Evolutionary conservation across 78 protist genomes (phyloP).

Genomic region (Chrysochromulina tobinii): DNA sequence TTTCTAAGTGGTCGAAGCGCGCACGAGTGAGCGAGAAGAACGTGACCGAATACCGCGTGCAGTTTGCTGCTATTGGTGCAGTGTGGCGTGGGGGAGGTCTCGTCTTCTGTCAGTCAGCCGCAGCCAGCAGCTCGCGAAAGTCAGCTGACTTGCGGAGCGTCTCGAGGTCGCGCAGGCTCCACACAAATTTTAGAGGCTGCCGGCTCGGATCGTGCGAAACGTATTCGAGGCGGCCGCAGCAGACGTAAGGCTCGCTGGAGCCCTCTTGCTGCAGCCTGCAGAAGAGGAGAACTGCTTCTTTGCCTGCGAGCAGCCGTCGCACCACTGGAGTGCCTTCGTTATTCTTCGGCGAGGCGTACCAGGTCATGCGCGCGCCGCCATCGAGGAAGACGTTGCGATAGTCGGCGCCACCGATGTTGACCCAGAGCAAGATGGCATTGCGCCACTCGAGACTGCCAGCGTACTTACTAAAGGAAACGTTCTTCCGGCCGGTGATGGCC

Average conservation of each 20-base stretch:
- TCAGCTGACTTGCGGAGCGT: no score
- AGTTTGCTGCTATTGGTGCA: no score
- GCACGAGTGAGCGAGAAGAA: no score
- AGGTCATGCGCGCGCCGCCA: neutral
- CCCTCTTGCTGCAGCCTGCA: neutral
- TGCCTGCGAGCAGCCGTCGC: neutral
- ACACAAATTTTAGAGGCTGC: neutral
- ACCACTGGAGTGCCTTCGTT: neutral
- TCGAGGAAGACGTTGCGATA: neutral
- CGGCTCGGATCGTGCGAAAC: neutral
- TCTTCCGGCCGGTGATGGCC: neutral
- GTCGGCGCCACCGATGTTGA: slow-evolving; percentile 18
- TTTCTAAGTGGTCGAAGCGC: no score
- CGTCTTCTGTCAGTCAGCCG: no score
- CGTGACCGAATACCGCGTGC: no score
- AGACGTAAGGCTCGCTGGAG: neutral
- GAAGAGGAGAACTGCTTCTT: neutral
- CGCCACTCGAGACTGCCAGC: neutral
- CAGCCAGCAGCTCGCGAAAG: no score
- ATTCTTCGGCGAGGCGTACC: neutral
- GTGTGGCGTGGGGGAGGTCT: no score
- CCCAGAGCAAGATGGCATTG: neutral
- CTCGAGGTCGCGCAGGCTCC: neutral
- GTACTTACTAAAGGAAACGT: neutral
- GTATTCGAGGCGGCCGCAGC: neutral